Conservation (phyloP, 2,329 filamentous ascomycete species). For the Teratosphaeria pseudoeucalypti region DNA sequence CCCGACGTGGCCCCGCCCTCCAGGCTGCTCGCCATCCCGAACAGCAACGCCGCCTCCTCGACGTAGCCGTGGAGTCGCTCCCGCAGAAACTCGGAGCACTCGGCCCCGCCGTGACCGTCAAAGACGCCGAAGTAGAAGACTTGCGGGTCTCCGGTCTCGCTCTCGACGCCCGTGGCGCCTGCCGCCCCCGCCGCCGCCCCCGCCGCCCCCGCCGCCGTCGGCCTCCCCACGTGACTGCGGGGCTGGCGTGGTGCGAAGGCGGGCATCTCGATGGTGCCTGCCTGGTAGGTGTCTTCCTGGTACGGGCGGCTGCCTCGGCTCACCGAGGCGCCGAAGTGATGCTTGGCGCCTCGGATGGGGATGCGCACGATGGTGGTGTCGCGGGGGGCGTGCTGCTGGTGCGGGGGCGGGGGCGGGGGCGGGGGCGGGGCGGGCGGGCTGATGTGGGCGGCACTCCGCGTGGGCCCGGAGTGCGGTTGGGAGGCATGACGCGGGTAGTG, state of each 20-base stretch:
- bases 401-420: too few species aligned
- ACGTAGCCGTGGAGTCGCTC: conserved; percentile 83
- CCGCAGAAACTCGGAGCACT: conserved; percentile 78
- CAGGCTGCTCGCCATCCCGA: conserved; percentile 69
- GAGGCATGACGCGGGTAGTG: conserved; percentile 80
- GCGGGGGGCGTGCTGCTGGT: conserved; percentile 39
- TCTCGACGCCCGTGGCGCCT: conserved; percentile 47
- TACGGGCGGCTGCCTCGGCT: conserved; percentile 74
- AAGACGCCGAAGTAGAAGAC: conserved; percentile 97
- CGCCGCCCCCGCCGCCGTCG: conserved; percentile 20
- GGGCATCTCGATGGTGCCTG: conserved; percentile 84
- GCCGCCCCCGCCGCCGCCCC: conserved; percentile 27
- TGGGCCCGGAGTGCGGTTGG: conserved; percentile 55
- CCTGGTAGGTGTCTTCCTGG: conserved; percentile 92
- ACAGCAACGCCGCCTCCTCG: conserved; percentile 65
- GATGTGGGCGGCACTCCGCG: conserved; percentile 19
- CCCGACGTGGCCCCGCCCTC: conserved; percentile 30
- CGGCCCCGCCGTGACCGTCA: conserved; percentile 83
- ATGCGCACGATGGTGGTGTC: conserved; percentile 93
- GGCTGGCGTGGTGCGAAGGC: conserved; percentile 82
- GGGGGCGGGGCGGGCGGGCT: conserved; percentile 15
- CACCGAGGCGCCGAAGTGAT: conserved; percentile 78
- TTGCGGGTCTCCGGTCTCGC: conserved; percentile 78
- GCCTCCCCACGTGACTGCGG: conserved; percentile 35
- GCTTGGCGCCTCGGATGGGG: conserved; percentile 83